Evolutionary conservation across 2,329 filamentous ascomycete species (phyloP), one percentile per base, ranked within the genome.

Genomic region (Fusarium pseudograminearum): DNA sequence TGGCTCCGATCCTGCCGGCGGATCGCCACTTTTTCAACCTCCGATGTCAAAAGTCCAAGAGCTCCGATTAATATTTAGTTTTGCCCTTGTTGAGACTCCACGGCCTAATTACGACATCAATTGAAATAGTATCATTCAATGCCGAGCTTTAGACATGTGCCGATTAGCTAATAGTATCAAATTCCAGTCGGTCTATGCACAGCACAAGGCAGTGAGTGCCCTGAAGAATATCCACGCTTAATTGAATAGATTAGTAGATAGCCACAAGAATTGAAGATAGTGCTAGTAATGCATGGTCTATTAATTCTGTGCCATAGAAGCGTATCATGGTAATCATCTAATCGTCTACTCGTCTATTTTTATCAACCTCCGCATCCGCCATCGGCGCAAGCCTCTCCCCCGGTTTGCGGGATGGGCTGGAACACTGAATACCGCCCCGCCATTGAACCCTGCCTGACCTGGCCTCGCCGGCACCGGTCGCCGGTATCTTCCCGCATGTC

Each of bases 11-110:
- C 54, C 58, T 55, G 53, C 61, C 66, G 62, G 57, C 57, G 58
- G 64, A 73, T 74, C 60, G 64, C 69, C 54, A 60, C 66, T 57
- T 60, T 68, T 71, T 61, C 72, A 73, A 70, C 68, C 72, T 74
- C 72, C 72, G 72, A 74, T 74, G 46, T 59, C 60, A 60, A 61
- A 67, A 69, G 36, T 36, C 42, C 42, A 56, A 46, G 47, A 47
- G 28, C 63, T 66, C 50, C 54, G 62, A 66, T 64, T 55, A 40
- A 46, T 36, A 51, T 59, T 62, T 53, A 55, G 38, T 30, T 48
- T 64, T 54, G 22, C 28, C 22, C n/a, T 30, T 53, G 51, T 52
- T 24, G 18, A 26, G 33, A 36, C 42, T 58, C 62, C 51, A 67
- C 28, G 57, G 61, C 53, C 57, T 46, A 55, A 70, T 70, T 69